A percentile compares a stretch with the other conserved stretches of the same genome.
Conservation (phyloP, 768 basidiomycete genomes). For the Tricholoma saponaceum region DNA sequence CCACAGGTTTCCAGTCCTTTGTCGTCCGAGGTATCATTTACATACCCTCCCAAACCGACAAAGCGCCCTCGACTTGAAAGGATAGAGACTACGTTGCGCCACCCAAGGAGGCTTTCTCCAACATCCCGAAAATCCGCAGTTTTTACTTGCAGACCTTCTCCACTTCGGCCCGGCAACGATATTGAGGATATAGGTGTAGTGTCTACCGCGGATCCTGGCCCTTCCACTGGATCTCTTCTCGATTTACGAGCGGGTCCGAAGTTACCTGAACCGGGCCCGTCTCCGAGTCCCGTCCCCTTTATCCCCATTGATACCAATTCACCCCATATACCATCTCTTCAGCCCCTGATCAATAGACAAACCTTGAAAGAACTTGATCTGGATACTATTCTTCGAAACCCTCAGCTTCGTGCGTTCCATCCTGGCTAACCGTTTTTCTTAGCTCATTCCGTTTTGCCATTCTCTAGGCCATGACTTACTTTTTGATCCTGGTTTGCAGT, state of each 20-base stretch:
- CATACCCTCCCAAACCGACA: conserved; percentile 17
- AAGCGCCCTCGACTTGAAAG: conserved; percentile 43
- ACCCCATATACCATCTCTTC: conserved; percentile 61
- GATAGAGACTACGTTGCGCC: conserved; percentile 21
- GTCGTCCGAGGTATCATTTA: conserved; percentile 20
- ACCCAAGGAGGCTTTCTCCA: conserved; percentile 14
- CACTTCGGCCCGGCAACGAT: conserved; percentile 34
- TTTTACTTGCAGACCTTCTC: conserved; percentile 15
- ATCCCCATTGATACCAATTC: conserved; percentile 41
- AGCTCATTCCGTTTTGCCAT: conserved; percentile 2
- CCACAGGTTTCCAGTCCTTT: conserved; percentile 29
- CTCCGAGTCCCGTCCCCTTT: conserved; percentile 24
- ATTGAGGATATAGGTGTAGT: conserved; percentile 45
- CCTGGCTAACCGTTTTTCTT: conserved; percentile 14
- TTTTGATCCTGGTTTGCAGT: conserved; percentile 82
- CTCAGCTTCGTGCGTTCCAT: conserved; percentile 75
- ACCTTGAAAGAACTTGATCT: conserved; percentile 86
- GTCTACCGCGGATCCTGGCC: conserved; percentile 37
- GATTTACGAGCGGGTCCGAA: conserved; percentile 23
- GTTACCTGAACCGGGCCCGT: conserved; percentile 23
- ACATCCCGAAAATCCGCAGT: conserved; percentile 14
- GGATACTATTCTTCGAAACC: conserved; percentile 80
- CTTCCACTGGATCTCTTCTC: conserved; percentile 41
- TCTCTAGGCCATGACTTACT: conserved; percentile 79
- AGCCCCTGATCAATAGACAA: conserved; percentile 77